phyloP scores from a whole-genome alignment of 495 filamentous ascomycete genomes.

The Hypoxylon lenormandii region DNA sequence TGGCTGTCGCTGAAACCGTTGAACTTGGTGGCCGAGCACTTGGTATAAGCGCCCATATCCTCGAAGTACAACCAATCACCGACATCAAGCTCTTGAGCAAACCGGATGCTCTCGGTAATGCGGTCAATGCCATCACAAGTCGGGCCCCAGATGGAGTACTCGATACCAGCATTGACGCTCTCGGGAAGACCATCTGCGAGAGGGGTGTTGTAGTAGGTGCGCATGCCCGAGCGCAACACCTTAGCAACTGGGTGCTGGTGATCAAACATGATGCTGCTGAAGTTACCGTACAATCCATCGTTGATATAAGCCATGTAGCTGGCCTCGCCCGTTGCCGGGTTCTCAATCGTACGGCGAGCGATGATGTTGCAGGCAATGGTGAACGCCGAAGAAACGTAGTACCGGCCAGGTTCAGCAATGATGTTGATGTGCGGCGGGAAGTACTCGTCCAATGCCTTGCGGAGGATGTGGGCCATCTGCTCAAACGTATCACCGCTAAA shows the following conservation, averaged over 20 bases:
- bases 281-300: slow-evolving; percentile 97
- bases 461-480: slow-evolving; percentile 82
- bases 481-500: slow-evolving; percentile 92
- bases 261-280: slow-evolving; percentile 98
- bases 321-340: slow-evolving; percentile 61
- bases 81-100: slow-evolving; percentile 79
- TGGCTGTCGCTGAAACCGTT: slow-evolving; percentile 97
- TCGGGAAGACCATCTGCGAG: slow-evolving; percentile 53
- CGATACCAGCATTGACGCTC: slow-evolving; percentile 55
- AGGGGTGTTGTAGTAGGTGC: slow-evolving; percentile 62
- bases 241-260: slow-evolving; percentile 91
- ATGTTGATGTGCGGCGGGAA: slow-evolving; percentile 87
- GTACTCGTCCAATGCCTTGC: slow-evolving; percentile 82
- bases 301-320: slow-evolving; percentile 98
- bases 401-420: slow-evolving; percentile 96
- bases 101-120: slow-evolving; percentile 79
- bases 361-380: slow-evolving; percentile 94
- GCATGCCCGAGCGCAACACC: slow-evolving; percentile 73
- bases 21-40: slow-evolving; percentile 95
- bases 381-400: slow-evolving; percentile 92
- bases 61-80: slow-evolving; percentile 99
- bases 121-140: slow-evolving; percentile 98
- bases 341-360: slow-evolving; percentile 85
- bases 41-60: slow-evolving; percentile 98
- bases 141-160: slow-evolving; percentile 97